A percentile compares a stretch with the other conserved stretches of the same genome.
phyloP scores from a whole-genome alignment of 768 basidiomycete genomes.

The Boletellus ananas region DNA sequence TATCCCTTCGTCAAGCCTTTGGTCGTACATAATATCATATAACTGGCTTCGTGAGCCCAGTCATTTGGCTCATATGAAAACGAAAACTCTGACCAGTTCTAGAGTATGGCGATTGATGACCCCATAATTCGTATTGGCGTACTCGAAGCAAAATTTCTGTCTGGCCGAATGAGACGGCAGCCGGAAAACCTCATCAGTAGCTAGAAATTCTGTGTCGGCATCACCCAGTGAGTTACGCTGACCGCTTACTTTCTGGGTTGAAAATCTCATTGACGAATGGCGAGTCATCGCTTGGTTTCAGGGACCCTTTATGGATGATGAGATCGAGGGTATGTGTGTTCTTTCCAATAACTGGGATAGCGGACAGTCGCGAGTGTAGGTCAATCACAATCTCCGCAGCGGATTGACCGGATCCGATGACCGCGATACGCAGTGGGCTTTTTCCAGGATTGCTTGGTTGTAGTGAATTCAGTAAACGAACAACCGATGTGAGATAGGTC shows the following conservation, averaged over 20 bases:
- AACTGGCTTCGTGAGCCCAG: conserved; percentile 30
- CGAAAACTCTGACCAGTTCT: conserved; percentile 8
- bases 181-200: conserved; percentile 39
- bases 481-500: conserved; percentile 30
- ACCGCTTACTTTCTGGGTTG: conserved; percentile 41
- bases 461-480: conserved; percentile 30
- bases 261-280: conserved; percentile 55
- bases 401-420: conserved; percentile 48
- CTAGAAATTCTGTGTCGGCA: conserved; percentile 20
- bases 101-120: too few species aligned
- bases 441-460: conserved; percentile 14
- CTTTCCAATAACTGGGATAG: conserved; percentile 24
- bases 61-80: not conserved
- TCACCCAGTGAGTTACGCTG: not conserved
- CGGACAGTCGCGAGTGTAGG: conserved; percentile 36
- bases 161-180: conserved; percentile 36
- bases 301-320: conserved; percentile 47
- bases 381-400: conserved; percentile 46
- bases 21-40: conserved; percentile 49
- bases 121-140: conserved; percentile 9
- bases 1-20: conserved; percentile 44
- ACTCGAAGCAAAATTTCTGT: conserved; percentile 38
- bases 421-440: conserved; percentile 38
- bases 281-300: conserved; percentile 51
- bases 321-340: conserved; percentile 43